Percentiles rank a stretch among this genome's conserved stretches.
Conservation (phyloP, 202 grass and related monocot genomes). For the Brachypodium distachyon region DNA sequence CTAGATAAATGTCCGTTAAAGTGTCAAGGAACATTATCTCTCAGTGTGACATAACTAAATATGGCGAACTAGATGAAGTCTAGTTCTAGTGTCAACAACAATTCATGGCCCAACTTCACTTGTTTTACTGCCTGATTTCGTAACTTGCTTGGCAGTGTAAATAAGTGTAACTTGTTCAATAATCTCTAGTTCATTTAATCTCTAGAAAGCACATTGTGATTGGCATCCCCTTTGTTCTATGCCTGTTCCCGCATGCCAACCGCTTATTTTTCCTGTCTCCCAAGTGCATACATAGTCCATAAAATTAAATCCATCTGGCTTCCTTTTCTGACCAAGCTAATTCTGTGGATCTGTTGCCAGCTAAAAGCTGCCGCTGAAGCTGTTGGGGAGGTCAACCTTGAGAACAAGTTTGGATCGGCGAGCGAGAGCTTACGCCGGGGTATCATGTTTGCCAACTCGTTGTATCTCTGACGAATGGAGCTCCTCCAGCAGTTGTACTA, state of each 20-base stretch:
- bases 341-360: constrained; percentile 37
- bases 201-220: background rate
- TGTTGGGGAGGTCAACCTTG: constrained; percentile 61
- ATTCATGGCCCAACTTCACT: background rate
- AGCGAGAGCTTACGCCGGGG: constrained; percentile 77
- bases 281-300: background rate
- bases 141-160: background rate
- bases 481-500: background rate
- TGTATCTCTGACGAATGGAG: constrained; percentile 55
- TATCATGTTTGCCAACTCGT: constrained; percentile 95
- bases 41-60: background rate
- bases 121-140: background rate
- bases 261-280: background rate
- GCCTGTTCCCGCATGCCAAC: background rate
- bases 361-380: constrained; percentile 71
- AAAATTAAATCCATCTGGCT: background rate
- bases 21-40: background rate
- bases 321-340: background rate
- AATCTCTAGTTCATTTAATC: background rate
- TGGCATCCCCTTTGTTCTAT: background rate
- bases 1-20: background rate
- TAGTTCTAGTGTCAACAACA: background rate
- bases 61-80: background rate
- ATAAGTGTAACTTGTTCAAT: background rate
- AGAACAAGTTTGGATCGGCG: constrained; percentile 57